A percentile compares a stretch with the other conserved stretches of the same genome.
Evolutionary conservation across 2,329 filamentous ascomycete species (phyloP).

Genomic region (Phyllosticta citriasiana): DNA sequence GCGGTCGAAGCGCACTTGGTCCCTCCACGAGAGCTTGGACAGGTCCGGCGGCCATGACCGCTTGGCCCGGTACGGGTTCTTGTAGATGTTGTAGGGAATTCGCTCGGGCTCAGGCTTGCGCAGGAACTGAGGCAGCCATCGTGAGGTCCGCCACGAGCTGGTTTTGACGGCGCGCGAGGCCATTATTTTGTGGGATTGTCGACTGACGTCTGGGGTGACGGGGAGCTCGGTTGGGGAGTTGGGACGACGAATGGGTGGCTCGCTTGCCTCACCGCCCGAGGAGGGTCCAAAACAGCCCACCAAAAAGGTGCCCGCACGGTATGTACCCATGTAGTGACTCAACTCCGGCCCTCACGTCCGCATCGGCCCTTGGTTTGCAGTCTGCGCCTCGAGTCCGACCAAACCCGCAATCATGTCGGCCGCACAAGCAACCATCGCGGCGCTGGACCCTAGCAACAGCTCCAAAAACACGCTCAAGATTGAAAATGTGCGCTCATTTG

Average conservation of each 20-base stretch:
- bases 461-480: constrained; percentile 55
- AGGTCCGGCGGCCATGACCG: constrained; percentile 75
- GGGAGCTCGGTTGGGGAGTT: background rate
- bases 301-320: background rate
- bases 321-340: constrained; percentile 2
- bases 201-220: background rate
- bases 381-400: constrained; percentile 15
- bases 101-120: constrained; percentile 24
- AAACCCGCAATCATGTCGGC: constrained; percentile 32
- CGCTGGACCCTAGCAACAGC: constrained; percentile 44
- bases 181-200: background rate
- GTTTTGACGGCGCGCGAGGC: background rate
- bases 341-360: constrained; percentile 4
- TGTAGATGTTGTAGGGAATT: constrained; percentile 34
- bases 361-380: constrained; percentile 17
- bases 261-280: constrained; percentile 9
- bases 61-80: constrained; percentile 54
- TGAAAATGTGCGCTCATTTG: constrained; percentile 42
- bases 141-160: background rate
- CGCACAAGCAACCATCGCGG: constrained; percentile 41
- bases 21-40: constrained; percentile 54
- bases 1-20: constrained; percentile 70
- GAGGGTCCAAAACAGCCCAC: constrained; percentile 1
- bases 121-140: background rate
- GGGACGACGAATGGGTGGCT: background rate